Evolutionary conservation across 768 basidiomycete species (phyloP), one percentile per base, ranked within the genome.

Genomic region (Flagelloscypha sp.): DNA sequence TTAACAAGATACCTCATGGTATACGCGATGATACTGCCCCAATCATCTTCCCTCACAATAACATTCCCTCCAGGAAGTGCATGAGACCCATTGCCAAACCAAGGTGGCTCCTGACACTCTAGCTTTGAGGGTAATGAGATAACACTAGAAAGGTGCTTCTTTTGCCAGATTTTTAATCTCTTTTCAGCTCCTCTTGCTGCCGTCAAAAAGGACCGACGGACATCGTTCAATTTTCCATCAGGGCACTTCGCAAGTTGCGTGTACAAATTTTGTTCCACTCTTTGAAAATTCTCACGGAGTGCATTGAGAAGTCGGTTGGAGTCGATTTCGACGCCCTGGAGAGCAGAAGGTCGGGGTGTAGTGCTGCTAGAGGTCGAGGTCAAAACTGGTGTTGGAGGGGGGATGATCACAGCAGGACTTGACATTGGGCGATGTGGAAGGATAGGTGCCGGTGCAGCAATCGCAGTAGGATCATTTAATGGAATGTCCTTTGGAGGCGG

Each of bases 21-120:
- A 54, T 79, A 84, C 5, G 83, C 76, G 44, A 84, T 84, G 31
- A 86, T 74, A 51, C 80, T 84, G 6, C 81, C 80, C 79, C 76
- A 80, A 52, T 84, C 81, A 47, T 72, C 66, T 48, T 85, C 84
- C 32, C 72, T 54, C 7, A 84, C 70, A 40, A 84, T 67, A 4
- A 83, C 64, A 48, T 72, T 77, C 6, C 76, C 69, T 3, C 74
- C 72, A n/a, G 82, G 79, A 12, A 81, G 60, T 21, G 69, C 72
- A 59, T 85, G 77, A 48, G 64, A 76, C 7, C 66, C 67, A 13
- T 55, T 57, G 11, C 49, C 54, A 79, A 79, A 84, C 82, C 82
- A 86, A 21, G 64, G 69, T 2, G 81, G 81, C 38, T 77, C 72
- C n/a, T 49, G 45, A 7, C 50, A 52, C n/a, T 16, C 48, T 41